Percentiles rank a stretch among this genome's conserved stretches.
These are phyloP conservation scores for Leccinum arenicola DNA, from an alignment of 768 basidiomycete species.

Conservation along the genomic window DNA sequence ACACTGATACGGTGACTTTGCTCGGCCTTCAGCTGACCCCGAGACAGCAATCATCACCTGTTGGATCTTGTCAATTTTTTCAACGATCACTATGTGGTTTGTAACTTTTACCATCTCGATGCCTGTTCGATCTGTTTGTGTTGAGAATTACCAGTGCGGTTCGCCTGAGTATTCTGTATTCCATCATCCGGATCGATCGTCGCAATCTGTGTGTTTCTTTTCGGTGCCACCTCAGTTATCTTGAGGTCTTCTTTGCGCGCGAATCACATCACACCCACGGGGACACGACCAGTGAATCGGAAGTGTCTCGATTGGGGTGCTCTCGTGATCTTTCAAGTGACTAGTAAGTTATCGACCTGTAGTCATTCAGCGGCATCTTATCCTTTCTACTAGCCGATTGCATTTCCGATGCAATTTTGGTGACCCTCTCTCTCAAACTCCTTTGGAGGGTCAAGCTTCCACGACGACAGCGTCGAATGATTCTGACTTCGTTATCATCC, in stretches of 20 bases:
- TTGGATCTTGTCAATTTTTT: not conserved
- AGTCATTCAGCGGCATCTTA: not conserved
- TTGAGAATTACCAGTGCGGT: not conserved
- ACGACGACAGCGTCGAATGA: conserved; percentile 13
- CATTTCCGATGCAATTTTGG: not conserved
- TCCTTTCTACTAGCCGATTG: not conserved
- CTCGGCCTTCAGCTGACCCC: not conserved
- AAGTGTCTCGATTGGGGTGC: not conserved
- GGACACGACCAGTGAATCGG: not conserved
- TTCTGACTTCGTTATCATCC: conserved; percentile 11
- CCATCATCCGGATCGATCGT: not conserved
- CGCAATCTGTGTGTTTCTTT: not conserved
- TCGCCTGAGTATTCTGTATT: not conserved
- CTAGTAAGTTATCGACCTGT: not conserved
- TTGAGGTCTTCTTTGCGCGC: not conserved
- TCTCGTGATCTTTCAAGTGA: not conserved
- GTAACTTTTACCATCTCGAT: not conserved
- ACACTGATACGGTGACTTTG: not conserved
- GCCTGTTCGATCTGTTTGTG: not conserved
- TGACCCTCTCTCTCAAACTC: not conserved
- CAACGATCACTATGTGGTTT: not conserved
- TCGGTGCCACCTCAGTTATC: not conserved
- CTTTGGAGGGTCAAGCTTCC: conserved; percentile 18
- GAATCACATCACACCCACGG: not conserved
- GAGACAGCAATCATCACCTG: not conserved